Percentiles rank a stretch among this genome's conserved stretches.
These are phyloP conservation scores for Petasospora rhodanensis DNA, from an alignment of 1,139 yeast species.

Conservation along the genomic window DNA sequence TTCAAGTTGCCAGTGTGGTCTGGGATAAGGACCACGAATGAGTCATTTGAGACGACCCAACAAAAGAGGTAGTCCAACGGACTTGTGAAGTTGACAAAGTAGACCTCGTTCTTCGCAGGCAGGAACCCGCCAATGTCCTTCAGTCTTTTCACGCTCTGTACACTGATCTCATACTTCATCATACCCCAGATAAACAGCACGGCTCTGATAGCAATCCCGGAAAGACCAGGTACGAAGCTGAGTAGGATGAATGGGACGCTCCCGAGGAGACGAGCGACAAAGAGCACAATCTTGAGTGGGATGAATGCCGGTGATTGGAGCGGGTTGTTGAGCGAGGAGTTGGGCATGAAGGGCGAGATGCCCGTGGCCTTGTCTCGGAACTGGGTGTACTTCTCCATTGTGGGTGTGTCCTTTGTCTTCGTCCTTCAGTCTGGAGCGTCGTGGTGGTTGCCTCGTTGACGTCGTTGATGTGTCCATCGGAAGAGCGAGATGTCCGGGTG, in stretches of 20 bases:
- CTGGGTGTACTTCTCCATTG: conserved; percentile 71
- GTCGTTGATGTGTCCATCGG: too few relatives aligned
- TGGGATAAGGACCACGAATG: conserved; percentile 43
- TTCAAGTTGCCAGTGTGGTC: conserved; percentile 35
- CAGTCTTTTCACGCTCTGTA: conserved; percentile 21
- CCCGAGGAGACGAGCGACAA: background rate
- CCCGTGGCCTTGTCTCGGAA: conserved; percentile 83
- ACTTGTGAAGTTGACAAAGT: conserved; percentile 49
- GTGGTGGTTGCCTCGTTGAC: too few relatives aligned
- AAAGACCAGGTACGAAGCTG: background rate
- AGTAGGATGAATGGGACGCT: conserved; percentile 2
- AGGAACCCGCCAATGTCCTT: conserved; percentile 26
- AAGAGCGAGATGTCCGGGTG: too few relatives aligned
- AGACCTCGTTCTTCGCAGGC: conserved; percentile 41
- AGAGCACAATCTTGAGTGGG: conserved; percentile 1
- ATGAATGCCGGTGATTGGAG: background rate
- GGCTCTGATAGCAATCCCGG: background rate
- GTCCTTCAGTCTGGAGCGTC: too few relatives aligned
- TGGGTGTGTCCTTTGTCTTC: too few relatives aligned
- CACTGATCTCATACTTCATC: conserved; percentile 11
- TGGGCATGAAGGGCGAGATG: conserved; percentile 71
- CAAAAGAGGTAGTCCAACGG: conserved; percentile 49
- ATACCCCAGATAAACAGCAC: conserved; percentile 14
- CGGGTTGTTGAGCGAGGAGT: background rate
- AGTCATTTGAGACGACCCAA: conserved; percentile 30